Evolutionary conservation across 2,329 filamentous ascomycete species (phyloP).

Genomic region (Eutypa lata): DNA sequence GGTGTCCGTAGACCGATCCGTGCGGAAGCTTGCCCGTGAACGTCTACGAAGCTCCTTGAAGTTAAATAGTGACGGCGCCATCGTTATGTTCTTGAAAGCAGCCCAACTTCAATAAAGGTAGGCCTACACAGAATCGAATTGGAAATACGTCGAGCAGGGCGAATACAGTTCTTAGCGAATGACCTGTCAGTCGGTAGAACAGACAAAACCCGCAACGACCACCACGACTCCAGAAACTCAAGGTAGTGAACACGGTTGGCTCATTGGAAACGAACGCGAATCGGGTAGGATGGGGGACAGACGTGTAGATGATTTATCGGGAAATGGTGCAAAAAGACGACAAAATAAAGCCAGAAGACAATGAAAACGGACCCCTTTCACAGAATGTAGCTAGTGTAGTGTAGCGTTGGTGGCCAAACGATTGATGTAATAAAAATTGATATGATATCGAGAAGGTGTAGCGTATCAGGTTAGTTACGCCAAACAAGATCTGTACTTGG

Average conservation of each 20-base stretch:
- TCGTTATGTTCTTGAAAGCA: conserved; percentile 24
- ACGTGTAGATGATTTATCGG: background rate
- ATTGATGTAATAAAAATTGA: no score
- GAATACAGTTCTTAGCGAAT: background rate
- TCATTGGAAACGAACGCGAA: background rate
- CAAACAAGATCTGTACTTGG: no score
- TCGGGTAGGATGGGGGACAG: background rate
- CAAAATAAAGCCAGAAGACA: background rate
- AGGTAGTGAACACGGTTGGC: background rate
- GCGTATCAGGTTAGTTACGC: no score
- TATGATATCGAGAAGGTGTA: no score
- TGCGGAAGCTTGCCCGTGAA: conserved; percentile 71
- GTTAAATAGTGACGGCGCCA: conserved; percentile 65
- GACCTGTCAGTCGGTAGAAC: background rate
- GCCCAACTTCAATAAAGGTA: conserved; percentile 9
- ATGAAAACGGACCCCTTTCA: background rate
- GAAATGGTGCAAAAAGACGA: background rate
- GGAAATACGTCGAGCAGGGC: background rate
- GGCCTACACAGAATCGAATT: background rate
- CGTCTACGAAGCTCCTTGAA: conserved; percentile 71
- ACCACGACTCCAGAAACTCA: background rate
- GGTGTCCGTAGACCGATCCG: conserved; percentile 58
- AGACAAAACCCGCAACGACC: background rate
- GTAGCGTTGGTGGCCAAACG: no score
- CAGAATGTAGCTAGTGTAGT: no score